Base-by-base conservation (phyloP, 129 eudicot genomes). In the Rutidosis leptorrhynchoides region DNA sequence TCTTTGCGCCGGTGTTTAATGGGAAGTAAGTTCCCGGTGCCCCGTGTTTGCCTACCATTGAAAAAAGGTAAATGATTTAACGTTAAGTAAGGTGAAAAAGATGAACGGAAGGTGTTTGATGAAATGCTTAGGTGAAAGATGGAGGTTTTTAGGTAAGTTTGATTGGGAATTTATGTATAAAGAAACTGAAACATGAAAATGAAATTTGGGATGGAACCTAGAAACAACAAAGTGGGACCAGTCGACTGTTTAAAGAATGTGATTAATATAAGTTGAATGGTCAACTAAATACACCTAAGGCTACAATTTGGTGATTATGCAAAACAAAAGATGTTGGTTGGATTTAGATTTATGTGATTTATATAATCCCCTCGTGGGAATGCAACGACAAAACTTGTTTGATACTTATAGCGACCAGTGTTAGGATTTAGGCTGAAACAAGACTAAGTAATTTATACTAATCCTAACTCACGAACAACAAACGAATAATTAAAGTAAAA, bases 1-100 rank as follows among this genome's bases (percentile, higher is more conserved):
- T 86, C 77, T 80, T 83, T 32, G 90, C 88, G 5, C 97, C 97
- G 5, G 95, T 89, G 32, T 89, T 89, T 35, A 89, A 53, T 20
- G 73, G 84, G 56, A 89, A 89, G 73, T 67, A 54, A 30, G 68
- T 79, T 11, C 69, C 70, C 9, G 75, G 29, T 73, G 70, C 48
- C 77, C 75, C 80, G n/a, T 28, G 45, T 73, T 67, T 79, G 70
- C 72, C 81, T 29, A 57, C 48, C 76, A 71, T n/a, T 54, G 12
- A 24, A 8, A 80, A 37, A 28, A 68, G 37, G 17, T 40, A 40
- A 6, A 43, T 51, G 32, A 12, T 37, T 8, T n/a, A 69, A 56
- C n/a, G 11, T 6, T 49, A n/a, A n/a, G n/a, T n/a, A n/a, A n/a
- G n/a, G n/a, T n/a, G n/a, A n/a, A n/a, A n/a, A n/a, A n/a, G n/a